Conservation (phyloP, 2,329 filamentous ascomycete species). For the Fusarium sp. region DNA sequence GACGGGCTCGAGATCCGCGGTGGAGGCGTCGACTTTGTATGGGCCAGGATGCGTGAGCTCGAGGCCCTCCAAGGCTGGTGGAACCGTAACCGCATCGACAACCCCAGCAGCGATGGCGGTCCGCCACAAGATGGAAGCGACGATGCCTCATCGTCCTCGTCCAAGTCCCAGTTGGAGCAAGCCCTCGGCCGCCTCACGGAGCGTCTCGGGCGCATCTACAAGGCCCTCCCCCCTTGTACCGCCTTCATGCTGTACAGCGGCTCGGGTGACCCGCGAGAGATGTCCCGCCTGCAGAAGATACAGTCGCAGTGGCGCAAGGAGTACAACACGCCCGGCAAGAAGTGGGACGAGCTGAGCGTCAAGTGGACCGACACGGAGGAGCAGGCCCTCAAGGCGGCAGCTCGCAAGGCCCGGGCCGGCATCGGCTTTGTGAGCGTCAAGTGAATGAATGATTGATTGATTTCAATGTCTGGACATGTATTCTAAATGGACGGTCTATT, state of each 20-base stretch:
- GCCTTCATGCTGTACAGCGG: constrained; percentile 74
- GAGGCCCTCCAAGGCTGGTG: constrained; percentile 76
- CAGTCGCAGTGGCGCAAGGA: constrained; percentile 72
- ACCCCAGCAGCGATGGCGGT: constrained; percentile 49
- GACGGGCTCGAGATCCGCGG: constrained; percentile 68
- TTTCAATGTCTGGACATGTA: not conserved
- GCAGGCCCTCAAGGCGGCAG: constrained; percentile 70
- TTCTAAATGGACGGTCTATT: not conserved
- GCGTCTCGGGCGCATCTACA: constrained; percentile 68
- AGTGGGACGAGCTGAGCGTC: constrained; percentile 75
- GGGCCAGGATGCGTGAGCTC: constrained; percentile 73
- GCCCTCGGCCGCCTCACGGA: constrained; percentile 59
- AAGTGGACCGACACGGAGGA: constrained; percentile 77
- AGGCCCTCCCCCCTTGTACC: constrained; percentile 71
- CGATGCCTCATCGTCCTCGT: not conserved
- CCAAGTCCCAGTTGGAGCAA: constrained; percentile 54
- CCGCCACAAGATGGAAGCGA: constrained; percentile 44
- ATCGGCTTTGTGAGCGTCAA: constrained; percentile 75
- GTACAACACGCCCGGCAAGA: constrained; percentile 71
- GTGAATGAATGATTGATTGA: constrained; percentile 48
- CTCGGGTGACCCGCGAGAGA: constrained; percentile 75
- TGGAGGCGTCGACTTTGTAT: constrained; percentile 75
- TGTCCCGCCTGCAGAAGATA: constrained; percentile 71
- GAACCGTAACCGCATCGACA: constrained; percentile 66
- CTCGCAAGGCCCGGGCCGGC: constrained; percentile 68